phyloP scores from a whole-genome alignment of 345 rosid species.

The Leavenworthia alabamica region DNA sequence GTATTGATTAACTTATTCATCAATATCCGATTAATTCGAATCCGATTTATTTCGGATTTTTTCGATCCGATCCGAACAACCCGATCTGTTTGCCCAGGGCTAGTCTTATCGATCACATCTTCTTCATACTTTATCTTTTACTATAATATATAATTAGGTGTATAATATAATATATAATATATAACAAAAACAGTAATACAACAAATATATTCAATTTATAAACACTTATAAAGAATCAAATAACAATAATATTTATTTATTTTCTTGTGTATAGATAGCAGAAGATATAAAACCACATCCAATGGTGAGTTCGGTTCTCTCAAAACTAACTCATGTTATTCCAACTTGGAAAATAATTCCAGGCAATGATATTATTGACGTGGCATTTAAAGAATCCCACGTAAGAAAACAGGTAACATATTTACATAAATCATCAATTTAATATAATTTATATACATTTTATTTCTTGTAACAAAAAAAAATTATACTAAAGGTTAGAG shows the following conservation, averaged over 20 bases:
- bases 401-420: constrained; percentile 43
- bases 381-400: constrained; percentile 56
- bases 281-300: constrained; percentile 55
- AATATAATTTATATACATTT: background rate
- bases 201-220: background rate
- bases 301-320: constrained; percentile 35
- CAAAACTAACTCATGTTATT: constrained; percentile 36
- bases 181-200: background rate
- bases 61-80: too few relatives aligned
- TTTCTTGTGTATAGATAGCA: constrained; percentile 68
- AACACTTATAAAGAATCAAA: too few relatives aligned
- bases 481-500: constrained; percentile 9
- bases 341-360: constrained; percentile 71
- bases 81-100: too few relatives aligned
- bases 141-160: too few relatives aligned
- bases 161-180: too few relatives aligned
- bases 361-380: constrained; percentile 47
- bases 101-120: too few relatives aligned
- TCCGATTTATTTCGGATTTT: too few relatives aligned
- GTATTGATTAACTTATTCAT: too few relatives aligned
- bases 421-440: background rate
- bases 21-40: too few relatives aligned
- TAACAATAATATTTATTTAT: too few relatives aligned
- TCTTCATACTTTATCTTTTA: too few relatives aligned
- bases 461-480: background rate